These are phyloP conservation scores for Trypanosoma cruzi DNA, from an alignment of 208 protist species.

Conservation along the genomic window DNA sequence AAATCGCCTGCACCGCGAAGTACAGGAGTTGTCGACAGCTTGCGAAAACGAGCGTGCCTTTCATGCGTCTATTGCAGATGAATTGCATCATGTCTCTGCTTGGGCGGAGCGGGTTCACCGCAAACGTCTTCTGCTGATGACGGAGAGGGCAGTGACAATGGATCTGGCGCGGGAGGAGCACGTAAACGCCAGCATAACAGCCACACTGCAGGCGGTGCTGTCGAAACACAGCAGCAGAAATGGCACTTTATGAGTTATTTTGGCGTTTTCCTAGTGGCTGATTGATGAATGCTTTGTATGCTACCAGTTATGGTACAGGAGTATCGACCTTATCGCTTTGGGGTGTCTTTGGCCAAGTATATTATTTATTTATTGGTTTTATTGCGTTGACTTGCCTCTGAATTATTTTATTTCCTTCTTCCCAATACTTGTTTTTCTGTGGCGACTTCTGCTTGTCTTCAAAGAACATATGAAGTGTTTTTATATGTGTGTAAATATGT, in stretches of 20 bases:
- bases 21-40: neutral
- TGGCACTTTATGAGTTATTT: neutral
- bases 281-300: neutral
- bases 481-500: neutral
- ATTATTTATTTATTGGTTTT: too few relatives aligned
- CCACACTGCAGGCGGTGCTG: constrained; percentile 9
- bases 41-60: neutral
- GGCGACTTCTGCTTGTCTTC: too few relatives aligned
- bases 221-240: neutral
- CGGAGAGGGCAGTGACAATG: constrained; percentile 5
- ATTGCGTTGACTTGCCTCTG: too few relatives aligned
- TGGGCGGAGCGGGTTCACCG: neutral
- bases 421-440: too few relatives aligned
- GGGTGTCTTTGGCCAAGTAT: too few relatives aligned
- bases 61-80: neutral
- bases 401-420: too few relatives aligned
- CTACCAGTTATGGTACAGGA: too few relatives aligned
- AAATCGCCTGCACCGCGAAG: constrained; percentile 12
- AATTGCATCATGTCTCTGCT: neutral
- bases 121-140: constrained; percentile 4
- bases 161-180: constrained; percentile 4
- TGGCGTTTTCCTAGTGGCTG: neutral
- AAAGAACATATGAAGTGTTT: too few relatives aligned
- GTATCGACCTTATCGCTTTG: too few relatives aligned
- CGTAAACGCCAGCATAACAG: neutral